Evolutionary conservation across 352 stramenopile species (phyloP).

Genomic region (Phytophthora constricta): DNA sequence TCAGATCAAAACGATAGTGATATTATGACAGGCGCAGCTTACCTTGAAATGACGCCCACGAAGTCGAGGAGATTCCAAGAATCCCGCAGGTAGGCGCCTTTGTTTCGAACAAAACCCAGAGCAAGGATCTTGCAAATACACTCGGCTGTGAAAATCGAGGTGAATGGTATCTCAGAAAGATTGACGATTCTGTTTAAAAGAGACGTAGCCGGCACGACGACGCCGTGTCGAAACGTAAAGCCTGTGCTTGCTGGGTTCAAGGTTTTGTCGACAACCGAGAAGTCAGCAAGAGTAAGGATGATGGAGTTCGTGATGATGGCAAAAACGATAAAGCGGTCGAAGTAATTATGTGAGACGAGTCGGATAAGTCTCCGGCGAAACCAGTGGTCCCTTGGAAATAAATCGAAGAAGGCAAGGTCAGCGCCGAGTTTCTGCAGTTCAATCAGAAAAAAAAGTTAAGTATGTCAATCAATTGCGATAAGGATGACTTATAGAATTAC

Average conservation of each 20-base stretch:
- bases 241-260: constrained; percentile 71
- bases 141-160: constrained; percentile 88
- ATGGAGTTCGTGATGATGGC: constrained; percentile 89
- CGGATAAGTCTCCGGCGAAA: constrained; percentile 59
- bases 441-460: too few species aligned
- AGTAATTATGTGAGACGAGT: constrained; percentile 63
- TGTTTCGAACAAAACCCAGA: constrained; percentile 73
- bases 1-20: too few species aligned
- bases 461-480: too few species aligned
- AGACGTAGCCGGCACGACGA: constrained; percentile 52
- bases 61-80: constrained; percentile 94
- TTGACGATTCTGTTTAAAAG: constrained; percentile 67
- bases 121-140: constrained; percentile 92
- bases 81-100: constrained; percentile 83
- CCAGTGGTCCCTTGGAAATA: constrained; percentile 51
- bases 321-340: constrained; percentile 88
- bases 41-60: constrained; percentile 91
- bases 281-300: constrained; percentile 87
- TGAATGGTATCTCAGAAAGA: constrained; percentile 86
- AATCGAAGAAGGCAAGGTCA: too few species aligned
- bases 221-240: constrained; percentile 41
- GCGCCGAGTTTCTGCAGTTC: too few species aligned
- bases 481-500: too few species aligned
- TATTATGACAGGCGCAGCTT: too few species aligned
- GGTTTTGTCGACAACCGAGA: constrained; percentile 66